Evolutionary conservation across 129 eudicot genomes (phyloP).

Genomic region (Flaveria trinervia): DNA sequence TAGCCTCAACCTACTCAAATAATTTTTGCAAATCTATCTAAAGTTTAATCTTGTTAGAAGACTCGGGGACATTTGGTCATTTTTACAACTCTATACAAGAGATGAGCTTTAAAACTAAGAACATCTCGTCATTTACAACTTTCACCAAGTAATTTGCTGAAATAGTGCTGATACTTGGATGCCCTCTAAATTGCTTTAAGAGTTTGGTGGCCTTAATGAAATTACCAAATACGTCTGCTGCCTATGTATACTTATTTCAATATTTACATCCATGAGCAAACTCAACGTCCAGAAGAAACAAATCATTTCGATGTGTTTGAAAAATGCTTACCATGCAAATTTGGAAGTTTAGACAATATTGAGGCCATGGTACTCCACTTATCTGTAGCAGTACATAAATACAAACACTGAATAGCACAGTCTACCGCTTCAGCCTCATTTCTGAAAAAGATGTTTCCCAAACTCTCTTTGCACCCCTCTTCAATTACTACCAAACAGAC

Average conservation of each 20-base stretch:
- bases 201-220: background rate
- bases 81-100: conserved; percentile 1
- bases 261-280: conserved; percentile 16
- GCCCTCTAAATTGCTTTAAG: background rate
- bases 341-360: conserved; percentile 70
- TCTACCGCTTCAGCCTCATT: conserved; percentile 66
- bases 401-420: conserved; percentile 79
- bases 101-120: background rate
- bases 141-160: background rate
- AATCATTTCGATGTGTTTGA: conserved; percentile 4
- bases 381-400: conserved; percentile 60
- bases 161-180: background rate
- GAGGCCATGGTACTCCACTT: conserved; percentile 81
- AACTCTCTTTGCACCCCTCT: conserved; percentile 67
- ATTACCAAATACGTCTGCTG: background rate
- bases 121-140: background rate
- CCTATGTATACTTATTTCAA: background rate
- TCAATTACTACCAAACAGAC: conserved; percentile 68
- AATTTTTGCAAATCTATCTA: background rate
- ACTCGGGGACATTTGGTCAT: background rate
- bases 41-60: background rate
- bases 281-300: conserved; percentile 11
- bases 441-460: conserved; percentile 47
- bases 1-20: background rate
- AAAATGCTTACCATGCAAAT: conserved; percentile 53